A percentile compares a stretch with the other conserved stretches of the same genome.
Conservation (phyloP, 1,139 yeast genomes). For the Taphrina confusa region DNA sequence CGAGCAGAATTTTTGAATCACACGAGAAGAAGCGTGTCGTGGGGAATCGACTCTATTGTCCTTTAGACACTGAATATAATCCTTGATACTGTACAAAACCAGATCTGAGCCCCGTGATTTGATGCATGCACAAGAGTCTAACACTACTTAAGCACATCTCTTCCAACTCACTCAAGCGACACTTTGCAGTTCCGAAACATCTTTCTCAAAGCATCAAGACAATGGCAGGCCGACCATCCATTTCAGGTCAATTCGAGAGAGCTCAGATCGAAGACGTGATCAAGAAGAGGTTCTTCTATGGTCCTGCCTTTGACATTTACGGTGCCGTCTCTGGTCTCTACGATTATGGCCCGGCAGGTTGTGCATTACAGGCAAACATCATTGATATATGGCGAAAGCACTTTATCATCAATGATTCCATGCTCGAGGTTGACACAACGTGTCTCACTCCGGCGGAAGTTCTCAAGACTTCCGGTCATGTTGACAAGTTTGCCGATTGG, state of each 20-base stretch:
- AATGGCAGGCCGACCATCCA: conserved; percentile 26
- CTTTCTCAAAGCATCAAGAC: background rate
- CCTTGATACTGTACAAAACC: too few species aligned
- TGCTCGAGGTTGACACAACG: conserved; percentile 97
- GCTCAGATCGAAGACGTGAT: conserved; percentile 86
- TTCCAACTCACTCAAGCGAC: background rate
- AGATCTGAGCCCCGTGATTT: too few species aligned
- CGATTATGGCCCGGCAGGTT: conserved; percentile 99
- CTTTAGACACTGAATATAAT: too few species aligned
- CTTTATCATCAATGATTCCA: conserved; percentile 94
- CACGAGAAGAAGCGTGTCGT: too few species aligned
- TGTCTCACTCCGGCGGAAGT: conserved; percentile 98
- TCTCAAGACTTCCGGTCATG: conserved; percentile 97
- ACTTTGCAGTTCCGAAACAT: background rate
- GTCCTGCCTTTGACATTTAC: conserved; percentile 95
- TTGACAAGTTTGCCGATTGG: conserved; percentile 98
- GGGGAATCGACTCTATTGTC: too few species aligned
- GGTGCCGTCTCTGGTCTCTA: conserved; percentile 98
- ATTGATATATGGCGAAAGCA: conserved; percentile 97
- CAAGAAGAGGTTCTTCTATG: conserved; percentile 93
- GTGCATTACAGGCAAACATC: conserved; percentile 95
- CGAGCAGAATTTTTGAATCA: too few species aligned
- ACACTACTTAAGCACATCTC: background rate
- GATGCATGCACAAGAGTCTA: background rate
- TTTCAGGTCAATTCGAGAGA: conserved; percentile 57